A percentile compares a stretch with the other conserved stretches of the same genome.
phyloP scores from a whole-genome alignment of 345 rosid species.

The Lepidium didymum region DNA sequence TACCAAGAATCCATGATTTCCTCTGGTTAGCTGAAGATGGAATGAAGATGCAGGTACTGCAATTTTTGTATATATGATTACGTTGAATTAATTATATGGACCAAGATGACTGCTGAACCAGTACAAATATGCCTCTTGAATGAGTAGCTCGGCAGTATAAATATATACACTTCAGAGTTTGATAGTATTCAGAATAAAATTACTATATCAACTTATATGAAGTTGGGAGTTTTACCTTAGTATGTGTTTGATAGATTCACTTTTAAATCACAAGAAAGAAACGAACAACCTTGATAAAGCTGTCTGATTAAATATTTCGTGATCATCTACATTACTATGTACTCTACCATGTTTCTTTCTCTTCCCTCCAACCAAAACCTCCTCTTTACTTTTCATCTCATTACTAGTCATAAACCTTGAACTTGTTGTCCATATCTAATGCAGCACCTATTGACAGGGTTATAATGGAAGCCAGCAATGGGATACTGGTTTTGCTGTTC shows the following conservation, averaged over 20 bases:
- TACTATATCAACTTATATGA: not conserved
- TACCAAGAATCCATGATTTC: slow-evolving; percentile 78
- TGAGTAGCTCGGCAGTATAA: not conserved
- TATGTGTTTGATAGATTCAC: not conserved
- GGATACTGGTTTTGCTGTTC: slow-evolving; percentile 84
- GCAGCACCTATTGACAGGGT: slow-evolving; percentile 55
- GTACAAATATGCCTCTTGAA: slow-evolving; percentile 11
- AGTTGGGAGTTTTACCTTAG: not conserved
- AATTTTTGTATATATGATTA: slow-evolving; percentile 4
- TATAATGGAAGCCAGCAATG: slow-evolving; percentile 96
- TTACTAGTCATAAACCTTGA: slow-evolving; percentile 2
- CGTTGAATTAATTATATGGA: not conserved
- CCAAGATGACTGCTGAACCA: not conserved
- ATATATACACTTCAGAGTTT: not conserved
- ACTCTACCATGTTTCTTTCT: not conserved
- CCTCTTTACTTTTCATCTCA: not conserved
- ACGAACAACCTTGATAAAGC: slow-evolving; percentile 7
- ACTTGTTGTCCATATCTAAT: slow-evolving; percentile 21
- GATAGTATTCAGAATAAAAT: not conserved
- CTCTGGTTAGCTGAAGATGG: slow-evolving; percentile 99
- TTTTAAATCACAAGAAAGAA: not conserved
- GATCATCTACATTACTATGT: not conserved
- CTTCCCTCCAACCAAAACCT: not conserved
- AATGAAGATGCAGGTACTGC: slow-evolving; percentile 92
- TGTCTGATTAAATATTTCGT: not conserved